Evolutionary conservation across 1,139 yeast species (phyloP).

Genomic region (Yamadazyma triangularis): DNA sequence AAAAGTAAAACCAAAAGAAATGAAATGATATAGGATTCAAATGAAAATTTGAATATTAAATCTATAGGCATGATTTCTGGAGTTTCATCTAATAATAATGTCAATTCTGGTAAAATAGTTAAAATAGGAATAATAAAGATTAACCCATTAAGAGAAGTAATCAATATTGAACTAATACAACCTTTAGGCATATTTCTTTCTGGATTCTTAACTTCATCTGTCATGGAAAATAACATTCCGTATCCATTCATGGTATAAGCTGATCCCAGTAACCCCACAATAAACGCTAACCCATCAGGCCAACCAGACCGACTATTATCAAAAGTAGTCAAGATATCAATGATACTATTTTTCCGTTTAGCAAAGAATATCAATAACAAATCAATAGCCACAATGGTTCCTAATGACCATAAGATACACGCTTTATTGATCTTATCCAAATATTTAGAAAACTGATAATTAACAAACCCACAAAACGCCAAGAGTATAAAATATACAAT

Average conservation of each 20-base stretch:
- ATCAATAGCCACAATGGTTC: constrained; percentile 68
- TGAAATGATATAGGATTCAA: constrained; percentile 63
- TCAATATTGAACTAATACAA: constrained; percentile 57
- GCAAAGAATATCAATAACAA: constrained; percentile 57
- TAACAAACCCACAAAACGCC: constrained; percentile 57
- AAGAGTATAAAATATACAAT: constrained; percentile 53
- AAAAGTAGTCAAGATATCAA: constrained; percentile 60
- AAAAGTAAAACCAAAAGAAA: constrained; percentile 62
- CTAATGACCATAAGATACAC: constrained; percentile 71
- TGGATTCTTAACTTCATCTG: constrained; percentile 77
- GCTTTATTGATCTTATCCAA: constrained; percentile 61
- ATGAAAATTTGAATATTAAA: constrained; percentile 63
- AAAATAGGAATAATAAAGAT: constrained; percentile 69
- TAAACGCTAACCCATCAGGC: constrained; percentile 61
- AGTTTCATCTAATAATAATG: constrained; percentile 50
- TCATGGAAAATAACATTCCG: constrained; percentile 76
- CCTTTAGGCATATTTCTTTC: constrained; percentile 79
- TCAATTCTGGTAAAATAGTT: constrained; percentile 64
- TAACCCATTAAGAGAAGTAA: constrained; percentile 64
- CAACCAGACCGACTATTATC: constrained; percentile 72
- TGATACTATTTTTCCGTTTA: constrained; percentile 54
- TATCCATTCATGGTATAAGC: constrained; percentile 79
- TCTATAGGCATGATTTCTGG: constrained; percentile 66
- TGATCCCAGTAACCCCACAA: constrained; percentile 74
- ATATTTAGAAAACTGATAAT: constrained; percentile 53